Conservation (phyloP, 2,329 filamentous ascomycete genomes). For the Tolypocladium inflatum region DNA sequence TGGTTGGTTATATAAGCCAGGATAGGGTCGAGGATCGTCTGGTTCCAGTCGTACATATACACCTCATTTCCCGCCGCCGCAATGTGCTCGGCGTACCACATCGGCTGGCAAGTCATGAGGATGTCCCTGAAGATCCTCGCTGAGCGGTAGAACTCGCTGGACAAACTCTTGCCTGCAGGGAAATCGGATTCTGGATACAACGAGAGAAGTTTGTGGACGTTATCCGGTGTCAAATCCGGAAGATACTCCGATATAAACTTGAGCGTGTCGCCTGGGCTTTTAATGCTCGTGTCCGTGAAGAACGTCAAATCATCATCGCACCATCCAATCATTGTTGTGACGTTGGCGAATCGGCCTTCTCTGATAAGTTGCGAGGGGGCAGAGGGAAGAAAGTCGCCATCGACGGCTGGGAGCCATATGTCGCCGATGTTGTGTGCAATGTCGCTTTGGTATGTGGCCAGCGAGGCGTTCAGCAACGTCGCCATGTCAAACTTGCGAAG, state of each 20-base stretch:
- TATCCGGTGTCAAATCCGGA: slow-evolving; percentile 20
- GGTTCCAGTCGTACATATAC: slow-evolving; percentile 43
- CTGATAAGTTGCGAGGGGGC: slow-evolving; percentile 41
- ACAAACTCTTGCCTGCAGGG: slow-evolving; percentile 25
- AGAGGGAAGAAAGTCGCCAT: slow-evolving; percentile 29
- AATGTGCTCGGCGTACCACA: slow-evolving; percentile 30
- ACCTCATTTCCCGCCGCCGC: slow-evolving; percentile 26
- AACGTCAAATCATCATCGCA: slow-evolving; percentile 32
- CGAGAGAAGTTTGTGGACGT: slow-evolving; percentile 29
- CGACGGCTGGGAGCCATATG: slow-evolving; percentile 37
- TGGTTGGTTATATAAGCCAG: slow-evolving; percentile 21
- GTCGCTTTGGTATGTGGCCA: slow-evolving; percentile 29
- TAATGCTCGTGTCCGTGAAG: slow-evolving; percentile 29
- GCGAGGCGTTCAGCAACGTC: slow-evolving; percentile 31
- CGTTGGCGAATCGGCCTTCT: slow-evolving; percentile 49
- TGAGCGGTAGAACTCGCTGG: slow-evolving; percentile 38
- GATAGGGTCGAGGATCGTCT: slow-evolving; percentile 39
- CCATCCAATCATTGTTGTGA: slow-evolving; percentile 53
- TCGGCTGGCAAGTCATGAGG: slow-evolving; percentile 37
- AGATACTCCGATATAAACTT: slow-evolving; percentile 29
- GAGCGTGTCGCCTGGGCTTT: slow-evolving; percentile 26
- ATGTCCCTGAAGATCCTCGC: slow-evolving; percentile 42
- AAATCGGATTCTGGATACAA: slow-evolving; percentile 43
- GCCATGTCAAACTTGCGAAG: slow-evolving; percentile 32
- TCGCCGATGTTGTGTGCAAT: slow-evolving; percentile 39